Evolutionary conservation across 2,329 filamentous ascomycete genomes (phyloP).

Genomic region (Lojkania enalia): DNA sequence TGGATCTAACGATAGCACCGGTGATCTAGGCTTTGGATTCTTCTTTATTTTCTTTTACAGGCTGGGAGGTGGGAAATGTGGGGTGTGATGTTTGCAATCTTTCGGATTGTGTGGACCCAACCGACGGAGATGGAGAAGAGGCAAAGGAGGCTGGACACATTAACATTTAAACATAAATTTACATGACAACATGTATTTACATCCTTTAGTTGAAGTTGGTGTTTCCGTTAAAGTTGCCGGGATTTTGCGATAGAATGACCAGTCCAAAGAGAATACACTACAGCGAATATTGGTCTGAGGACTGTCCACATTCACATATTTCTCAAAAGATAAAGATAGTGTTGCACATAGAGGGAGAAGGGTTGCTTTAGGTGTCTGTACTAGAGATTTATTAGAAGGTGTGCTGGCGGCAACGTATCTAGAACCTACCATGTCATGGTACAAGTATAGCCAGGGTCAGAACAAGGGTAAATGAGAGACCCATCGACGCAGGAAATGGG

Average conservation of each 20-base stretch:
- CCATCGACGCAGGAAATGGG: slow-evolving; percentile 32
- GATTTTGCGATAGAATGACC: slow-evolving; percentile 31
- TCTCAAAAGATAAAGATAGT: slow-evolving; percentile 34
- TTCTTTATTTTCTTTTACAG: slow-evolving; percentile 9
- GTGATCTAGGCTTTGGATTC: slow-evolving; percentile 36
- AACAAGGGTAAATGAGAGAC: slow-evolving; percentile 30
- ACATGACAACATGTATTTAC: too few species aligned
- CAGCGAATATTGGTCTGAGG: slow-evolving; percentile 36
- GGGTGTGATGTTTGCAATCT: not conserved
- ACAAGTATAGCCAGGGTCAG: slow-evolving; percentile 18
- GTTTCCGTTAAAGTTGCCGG: slow-evolving; percentile 23
- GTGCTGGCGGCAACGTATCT: not conserved
- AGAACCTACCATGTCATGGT: slow-evolving; percentile 33
- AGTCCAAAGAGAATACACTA: slow-evolving; percentile 24
- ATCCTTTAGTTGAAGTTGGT: too few species aligned
- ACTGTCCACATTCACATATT: too few species aligned
- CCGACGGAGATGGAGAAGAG: slow-evolving; percentile 3
- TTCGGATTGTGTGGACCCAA: not conserved
- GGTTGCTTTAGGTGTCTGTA: slow-evolving; percentile 30
- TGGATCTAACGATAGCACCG: slow-evolving; percentile 30
- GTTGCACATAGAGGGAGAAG: slow-evolving; percentile 28
- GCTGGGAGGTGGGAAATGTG: not conserved
- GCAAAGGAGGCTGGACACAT: too few species aligned
- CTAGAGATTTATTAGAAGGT: slow-evolving; percentile 14
- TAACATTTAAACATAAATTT: too few species aligned